phyloP scores from a whole-genome alignment of 371 early-diverging fungal genomes.

The Rhizopus microsporus region DNA sequence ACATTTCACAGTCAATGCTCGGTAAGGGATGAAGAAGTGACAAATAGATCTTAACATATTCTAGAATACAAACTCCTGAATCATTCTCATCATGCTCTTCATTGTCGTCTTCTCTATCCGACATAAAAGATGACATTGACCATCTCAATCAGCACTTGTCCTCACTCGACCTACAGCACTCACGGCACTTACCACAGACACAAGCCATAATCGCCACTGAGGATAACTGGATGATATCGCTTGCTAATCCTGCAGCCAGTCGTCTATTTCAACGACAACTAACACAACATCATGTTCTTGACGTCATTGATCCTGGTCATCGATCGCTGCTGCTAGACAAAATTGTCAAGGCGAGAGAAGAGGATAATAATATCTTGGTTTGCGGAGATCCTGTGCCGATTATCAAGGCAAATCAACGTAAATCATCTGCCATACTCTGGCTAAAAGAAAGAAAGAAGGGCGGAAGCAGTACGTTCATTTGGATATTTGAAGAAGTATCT shows the following conservation, averaged over 20 bases:
- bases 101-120: not conserved
- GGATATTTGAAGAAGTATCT: slow-evolving; percentile 71
- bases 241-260: slow-evolving; percentile 60
- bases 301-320: slow-evolving; percentile 55
- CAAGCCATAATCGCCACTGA: slow-evolving; percentile 69
- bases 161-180: not conserved
- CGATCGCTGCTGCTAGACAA: slow-evolving; percentile 44
- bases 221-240: slow-evolving; percentile 56
- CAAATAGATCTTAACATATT: not conserved
- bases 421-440: slow-evolving; percentile 68
- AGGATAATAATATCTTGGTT: slow-evolving; percentile 51
- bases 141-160: not conserved
- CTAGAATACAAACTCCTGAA: not conserved
- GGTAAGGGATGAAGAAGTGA: not conserved
- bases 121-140: not conserved
- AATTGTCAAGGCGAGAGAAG: slow-evolving; percentile 42
- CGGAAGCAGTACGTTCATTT: slow-evolving; percentile 61
- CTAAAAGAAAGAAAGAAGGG: slow-evolving; percentile 62
- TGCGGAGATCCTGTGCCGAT: slow-evolving; percentile 71
- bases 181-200: slow-evolving; percentile 60
- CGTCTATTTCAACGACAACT: slow-evolving; percentile 19
- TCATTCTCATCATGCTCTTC: not conserved
- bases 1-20: not conserved
- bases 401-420: slow-evolving; percentile 55
- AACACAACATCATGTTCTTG: slow-evolving; percentile 51